Evolutionary conservation across 2,329 filamentous ascomycete genomes (phyloP).

Genomic region (Botrytis fragariae): DNA sequence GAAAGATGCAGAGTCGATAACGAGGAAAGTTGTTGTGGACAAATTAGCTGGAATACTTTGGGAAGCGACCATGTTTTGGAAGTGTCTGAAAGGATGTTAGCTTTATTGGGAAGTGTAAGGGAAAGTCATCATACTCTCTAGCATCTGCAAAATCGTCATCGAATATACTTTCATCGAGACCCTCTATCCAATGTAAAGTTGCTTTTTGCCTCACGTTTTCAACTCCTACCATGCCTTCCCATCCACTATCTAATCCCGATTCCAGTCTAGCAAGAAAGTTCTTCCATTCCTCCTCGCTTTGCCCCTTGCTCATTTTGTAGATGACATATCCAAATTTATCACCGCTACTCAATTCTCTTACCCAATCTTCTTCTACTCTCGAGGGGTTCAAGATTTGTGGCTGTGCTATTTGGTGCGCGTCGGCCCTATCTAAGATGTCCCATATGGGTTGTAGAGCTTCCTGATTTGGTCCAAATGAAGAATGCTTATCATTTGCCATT

Average conservation of each 20-base stretch:
- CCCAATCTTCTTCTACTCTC: background rate
- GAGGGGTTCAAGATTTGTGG: background rate
- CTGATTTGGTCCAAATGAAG: background rate
- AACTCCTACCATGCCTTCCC: background rate
- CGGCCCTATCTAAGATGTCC: background rate
- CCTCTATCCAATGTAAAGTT: background rate
- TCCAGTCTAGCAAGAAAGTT: background rate
- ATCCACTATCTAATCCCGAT: background rate
- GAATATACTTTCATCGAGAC: background rate
- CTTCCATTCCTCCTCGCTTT: background rate
- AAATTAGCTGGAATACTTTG: background rate
- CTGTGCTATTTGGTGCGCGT: background rate
- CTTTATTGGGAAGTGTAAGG: background rate
- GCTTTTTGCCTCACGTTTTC: background rate
- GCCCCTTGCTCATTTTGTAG: background rate
- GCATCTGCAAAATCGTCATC: background rate
- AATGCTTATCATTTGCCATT: background rate
- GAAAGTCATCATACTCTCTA: background rate
- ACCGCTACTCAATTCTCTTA: background rate
- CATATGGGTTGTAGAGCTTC: background rate
- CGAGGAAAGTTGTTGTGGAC: background rate
- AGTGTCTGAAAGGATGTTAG: background rate
- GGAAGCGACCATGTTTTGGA: background rate
- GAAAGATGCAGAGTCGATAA: background rate
- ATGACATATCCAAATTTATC: background rate